phyloP scores from a whole-genome alignment of 192 early-diverging fungal genomes.

The Umbelopsis isabellina region DNA sequence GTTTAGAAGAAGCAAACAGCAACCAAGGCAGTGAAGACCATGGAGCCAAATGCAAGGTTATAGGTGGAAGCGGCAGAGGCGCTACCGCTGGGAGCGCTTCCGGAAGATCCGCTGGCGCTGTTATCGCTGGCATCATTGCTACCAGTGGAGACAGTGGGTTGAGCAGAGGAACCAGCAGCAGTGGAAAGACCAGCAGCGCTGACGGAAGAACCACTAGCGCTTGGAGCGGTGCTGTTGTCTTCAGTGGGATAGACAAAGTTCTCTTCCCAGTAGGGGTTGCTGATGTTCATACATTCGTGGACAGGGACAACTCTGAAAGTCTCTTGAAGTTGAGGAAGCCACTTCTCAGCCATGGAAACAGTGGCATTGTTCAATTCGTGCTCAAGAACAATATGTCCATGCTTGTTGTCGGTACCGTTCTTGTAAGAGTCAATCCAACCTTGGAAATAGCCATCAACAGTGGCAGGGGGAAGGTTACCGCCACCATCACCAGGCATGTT shows the following conservation, averaged over 20 bases:
- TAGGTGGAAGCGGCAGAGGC: background rate
- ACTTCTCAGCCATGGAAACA: conserved; percentile 44
- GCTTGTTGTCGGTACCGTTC: conserved; percentile 29
- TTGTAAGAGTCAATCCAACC: conserved; percentile 32
- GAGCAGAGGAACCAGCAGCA: background rate
- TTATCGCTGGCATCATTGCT: background rate
- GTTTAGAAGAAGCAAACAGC: too few species aligned
- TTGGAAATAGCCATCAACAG: conserved; percentile 35
- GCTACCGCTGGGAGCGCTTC: background rate
- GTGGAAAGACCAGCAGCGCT: background rate
- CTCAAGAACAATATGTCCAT: conserved; percentile 45
- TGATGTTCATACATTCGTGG: conserved; percentile 37
- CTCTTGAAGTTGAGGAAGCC: conserved; percentile 44
- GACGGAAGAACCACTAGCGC: background rate
- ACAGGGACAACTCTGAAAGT: conserved; percentile 42
- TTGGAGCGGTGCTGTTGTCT: background rate
- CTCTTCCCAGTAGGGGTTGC: conserved; percentile 44
- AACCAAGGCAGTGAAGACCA: too few species aligned
- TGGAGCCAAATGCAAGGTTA: too few species aligned
- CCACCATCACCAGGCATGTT: conserved; percentile 42
- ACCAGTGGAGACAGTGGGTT: background rate
- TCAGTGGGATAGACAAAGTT: conserved; percentile 36
- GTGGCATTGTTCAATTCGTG: conserved; percentile 50
- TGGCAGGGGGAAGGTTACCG: conserved; percentile 34
- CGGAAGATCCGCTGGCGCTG: background rate